Evolutionary conservation across 352 stramenopile species (phyloP), one percentile per base, ranked within the genome.

Genomic region (Paralagenidium karlingii): DNA sequence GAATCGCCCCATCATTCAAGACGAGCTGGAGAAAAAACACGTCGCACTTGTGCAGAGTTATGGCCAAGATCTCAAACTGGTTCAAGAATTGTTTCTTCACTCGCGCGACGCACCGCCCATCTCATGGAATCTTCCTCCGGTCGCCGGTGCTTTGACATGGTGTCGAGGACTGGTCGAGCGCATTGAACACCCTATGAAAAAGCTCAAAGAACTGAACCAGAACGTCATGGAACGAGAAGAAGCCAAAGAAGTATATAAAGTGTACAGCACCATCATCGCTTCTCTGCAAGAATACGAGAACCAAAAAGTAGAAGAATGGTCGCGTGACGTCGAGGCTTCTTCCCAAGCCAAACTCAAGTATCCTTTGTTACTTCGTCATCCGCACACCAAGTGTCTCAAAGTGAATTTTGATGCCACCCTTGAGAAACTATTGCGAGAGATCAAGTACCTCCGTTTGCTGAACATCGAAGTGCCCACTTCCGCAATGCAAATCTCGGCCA

Each of bases 371-470:
- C 59, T 92, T 19, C 84, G 92, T 12, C 70, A 94, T 34, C 58
- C 80, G 12, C 82, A 96, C 29, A 97, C 82, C 21, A 68, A 79
- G 5, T 87, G 94, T 21, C 60, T 99, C 2, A 68, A 79, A 10
- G 95, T 98, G 2, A 99, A 99, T 58, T 99, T 99, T 43, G 95
- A 99, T 39, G 85, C 95, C 10, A 89, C 90, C 18, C 68, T 99
- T 6, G 92, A 98, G 38, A 89, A 96, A 24, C 67, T 99, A 19
- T 59, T 99, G 25, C 82, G 95, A 16, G 95, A 99, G 64, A 96
- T 98, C 40, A 98, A 98, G 51, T 99, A 99, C 54, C 81, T 99
- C 43, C 66, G 95, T 13, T 55, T 97, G 13, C 63, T 98, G 1
- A 88, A 71, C 37, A 86, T 98, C n/a, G 77, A 90, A 8, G 94